Evolutionary conservation across 1,284 basidiomycete species (phyloP), one percentile per base, ranked within the genome.

Genomic region (Apiotrichum laibachii): DNA sequence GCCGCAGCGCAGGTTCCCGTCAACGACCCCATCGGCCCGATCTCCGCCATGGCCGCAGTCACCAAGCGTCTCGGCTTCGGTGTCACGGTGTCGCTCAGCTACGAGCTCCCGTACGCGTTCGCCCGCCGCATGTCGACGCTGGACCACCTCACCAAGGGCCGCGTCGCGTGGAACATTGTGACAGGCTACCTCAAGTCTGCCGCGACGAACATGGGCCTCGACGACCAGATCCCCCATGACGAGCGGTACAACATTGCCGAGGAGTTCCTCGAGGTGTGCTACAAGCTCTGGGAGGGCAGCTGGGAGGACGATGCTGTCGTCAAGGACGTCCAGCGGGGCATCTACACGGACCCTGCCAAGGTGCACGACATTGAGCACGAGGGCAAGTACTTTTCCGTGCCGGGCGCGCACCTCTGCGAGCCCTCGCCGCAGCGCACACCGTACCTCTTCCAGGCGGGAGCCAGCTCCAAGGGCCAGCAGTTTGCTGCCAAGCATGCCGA

Each of bases 221-320:
- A 55, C 11, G 46, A 50, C 9, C 67, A 64, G 47, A 52, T 68
- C 26, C 63, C 62, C 7, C 67, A 68, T 55, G 65, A 67, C 35
- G 60, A 63, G 59, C 65, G 67, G 5, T 68, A 67, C 57, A 59
- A 66, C 48, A 63, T 63, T 26, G 63, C 65, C 15, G 63, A 63
- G 26, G 63, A 65, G 53, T 63, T 60, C 49, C 56, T 65, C 40
- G 59, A 62, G 37, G 63, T 63, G 10, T 50, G 75, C n/a, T 77
- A 77, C 70, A 77, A 77, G 68, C 69, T 77, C 11, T 77, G 75
- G 75, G 76, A 77, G 50, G 64, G 64, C n/a, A 66, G 62, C 15
- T 77, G 76, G 76, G 67, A 70, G 19, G 75, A 77, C 54, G 72
- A 77, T 46, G 71, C 76, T 0, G 69, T 76, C 1, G 47, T 62